Evolutionary conservation across 441 rosid genomes (phyloP).

Genomic region (California macrophylla): DNA sequence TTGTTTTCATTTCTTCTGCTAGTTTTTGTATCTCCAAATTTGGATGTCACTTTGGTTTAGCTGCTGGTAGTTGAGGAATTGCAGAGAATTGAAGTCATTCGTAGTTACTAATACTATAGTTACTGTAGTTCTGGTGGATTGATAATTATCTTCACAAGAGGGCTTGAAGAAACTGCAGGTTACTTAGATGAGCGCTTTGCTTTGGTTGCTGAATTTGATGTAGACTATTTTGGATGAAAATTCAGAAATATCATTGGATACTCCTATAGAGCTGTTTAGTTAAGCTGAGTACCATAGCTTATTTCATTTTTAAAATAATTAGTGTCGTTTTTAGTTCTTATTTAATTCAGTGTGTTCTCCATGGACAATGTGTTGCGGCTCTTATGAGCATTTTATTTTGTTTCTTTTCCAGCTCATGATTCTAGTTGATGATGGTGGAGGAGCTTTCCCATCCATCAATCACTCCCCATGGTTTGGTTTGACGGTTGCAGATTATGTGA

Average conservation of each 20-base stretch:
- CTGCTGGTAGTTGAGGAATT: background rate
- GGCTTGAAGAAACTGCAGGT: background rate
- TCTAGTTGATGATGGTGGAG: slow-evolving; percentile 56
- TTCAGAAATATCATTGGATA: background rate
- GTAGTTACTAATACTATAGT: too few relatives aligned
- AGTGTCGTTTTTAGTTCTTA: background rate
- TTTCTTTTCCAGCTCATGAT: slow-evolving; percentile 42
- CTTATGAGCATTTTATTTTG: background rate
- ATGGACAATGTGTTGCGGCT: background rate
- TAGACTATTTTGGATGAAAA: background rate
- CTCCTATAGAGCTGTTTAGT: background rate
- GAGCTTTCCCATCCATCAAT: slow-evolving; percentile 47
- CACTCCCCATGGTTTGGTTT: slow-evolving; percentile 60
- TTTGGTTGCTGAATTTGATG: background rate
- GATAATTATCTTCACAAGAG: background rate
- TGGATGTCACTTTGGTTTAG: background rate
- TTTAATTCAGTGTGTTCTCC: background rate
- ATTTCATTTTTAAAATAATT: background rate
- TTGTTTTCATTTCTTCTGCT: background rate
- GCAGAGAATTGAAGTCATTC: background rate
- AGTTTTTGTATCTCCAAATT: background rate
- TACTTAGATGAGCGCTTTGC: background rate
- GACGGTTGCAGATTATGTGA: slow-evolving; percentile 51
- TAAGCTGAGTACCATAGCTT: background rate
- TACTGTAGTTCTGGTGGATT: background rate